phyloP scores from a whole-genome alignment of 352 stramenopile genomes.

The Pythium coloratum region DNA sequence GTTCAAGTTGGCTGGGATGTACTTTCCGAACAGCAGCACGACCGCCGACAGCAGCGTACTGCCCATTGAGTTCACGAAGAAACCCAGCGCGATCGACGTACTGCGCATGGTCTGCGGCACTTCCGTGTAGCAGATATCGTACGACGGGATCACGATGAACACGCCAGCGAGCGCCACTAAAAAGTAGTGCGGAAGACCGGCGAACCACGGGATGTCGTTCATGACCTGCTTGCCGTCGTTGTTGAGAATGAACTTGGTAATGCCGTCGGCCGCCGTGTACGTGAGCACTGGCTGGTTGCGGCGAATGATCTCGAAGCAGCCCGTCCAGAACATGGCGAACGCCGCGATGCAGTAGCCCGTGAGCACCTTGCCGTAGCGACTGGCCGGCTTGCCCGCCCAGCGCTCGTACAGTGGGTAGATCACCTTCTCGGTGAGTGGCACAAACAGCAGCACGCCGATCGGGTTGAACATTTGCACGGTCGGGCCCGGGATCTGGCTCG shows the following conservation, averaged over 20 bases:
- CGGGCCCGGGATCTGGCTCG: slow-evolving; percentile 29
- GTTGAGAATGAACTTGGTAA: slow-evolving; percentile 23
- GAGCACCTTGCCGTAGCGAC: slow-evolving; percentile 23
- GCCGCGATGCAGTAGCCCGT: slow-evolving; percentile 18
- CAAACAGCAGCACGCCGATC: slow-evolving; percentile 24
- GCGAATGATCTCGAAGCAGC: slow-evolving; percentile 25
- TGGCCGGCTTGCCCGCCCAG: slow-evolving; percentile 18
- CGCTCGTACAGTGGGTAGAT: slow-evolving; percentile 21
- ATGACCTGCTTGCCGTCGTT: slow-evolving; percentile 25
- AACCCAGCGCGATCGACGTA: slow-evolving; percentile 38
- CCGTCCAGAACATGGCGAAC: slow-evolving; percentile 27
- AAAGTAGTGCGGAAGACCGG: slow-evolving; percentile 45
- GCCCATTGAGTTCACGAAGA: slow-evolving; percentile 37
- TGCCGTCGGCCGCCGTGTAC: slow-evolving; percentile 20
- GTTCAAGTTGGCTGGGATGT: slow-evolving; percentile 36
- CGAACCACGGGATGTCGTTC: slow-evolving; percentile 39
- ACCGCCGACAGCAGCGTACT: slow-evolving; percentile 38
- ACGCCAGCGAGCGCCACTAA: slow-evolving; percentile 31
- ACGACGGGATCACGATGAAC: slow-evolving; percentile 29
- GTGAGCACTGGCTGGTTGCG: slow-evolving; percentile 20
- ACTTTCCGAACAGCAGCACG: slow-evolving; percentile 49
- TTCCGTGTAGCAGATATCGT: slow-evolving; percentile 48
- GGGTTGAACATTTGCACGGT: slow-evolving; percentile 36
- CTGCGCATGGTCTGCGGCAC: slow-evolving; percentile 36
- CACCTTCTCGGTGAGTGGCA: slow-evolving; percentile 20